Base-by-base conservation (phyloP, 139 green algal genomes). In the Pseudopediastrum boryanum region DNA sequence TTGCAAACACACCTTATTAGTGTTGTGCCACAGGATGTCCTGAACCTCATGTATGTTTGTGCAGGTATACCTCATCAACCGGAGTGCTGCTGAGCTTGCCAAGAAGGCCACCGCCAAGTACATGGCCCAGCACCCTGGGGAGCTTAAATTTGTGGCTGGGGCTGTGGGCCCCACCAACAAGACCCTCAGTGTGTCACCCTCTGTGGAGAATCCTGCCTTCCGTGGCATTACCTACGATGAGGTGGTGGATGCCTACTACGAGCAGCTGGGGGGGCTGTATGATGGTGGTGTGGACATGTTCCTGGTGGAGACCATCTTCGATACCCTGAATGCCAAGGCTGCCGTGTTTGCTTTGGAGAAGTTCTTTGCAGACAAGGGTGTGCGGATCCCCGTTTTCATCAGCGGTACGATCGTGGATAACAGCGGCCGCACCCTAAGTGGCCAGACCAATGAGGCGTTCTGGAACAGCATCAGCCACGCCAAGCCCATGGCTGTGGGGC, bases 371-470 rank as follows among this genome's bases (percentile, higher is more conserved):
- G 88, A 94, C 44, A 79, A 82, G 68, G 87, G 90, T 38, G 80
- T 93, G 50, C 88, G 93, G 59, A 89, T 99, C 50, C 96, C 96
- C 1, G 93, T 99, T 39, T 94, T 99, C 75, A 89, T 98, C 80
- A 96, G 89, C 82, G 96, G 96, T 81, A 99, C 96, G 69, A 99
- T 99, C 62, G 92, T 96, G 39, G 95, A 98, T 89, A 95, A 96
- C 79, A 95, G 87, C 64, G 96, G 96, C 0, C 93, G 96, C 83
- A 99, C 96, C 38, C 88, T 99, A 82, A 95, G 87, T 59, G 96
- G 96, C 9, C 96, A 99, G 91, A 98, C 96, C 78, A 98, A 98
- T 82, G 96, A 99, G 91, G 95, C 96, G 2, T 99, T 99, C 89
- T 98, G 95, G 96, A 96, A 97, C 91, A 96, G 88, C 80, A 79